A percentile compares a stretch with the other conserved stretches of the same genome.
Evolutionary conservation across 176 grass and related monocot genomes (phyloP).

Genomic region (Eleusine coracana): DNA sequence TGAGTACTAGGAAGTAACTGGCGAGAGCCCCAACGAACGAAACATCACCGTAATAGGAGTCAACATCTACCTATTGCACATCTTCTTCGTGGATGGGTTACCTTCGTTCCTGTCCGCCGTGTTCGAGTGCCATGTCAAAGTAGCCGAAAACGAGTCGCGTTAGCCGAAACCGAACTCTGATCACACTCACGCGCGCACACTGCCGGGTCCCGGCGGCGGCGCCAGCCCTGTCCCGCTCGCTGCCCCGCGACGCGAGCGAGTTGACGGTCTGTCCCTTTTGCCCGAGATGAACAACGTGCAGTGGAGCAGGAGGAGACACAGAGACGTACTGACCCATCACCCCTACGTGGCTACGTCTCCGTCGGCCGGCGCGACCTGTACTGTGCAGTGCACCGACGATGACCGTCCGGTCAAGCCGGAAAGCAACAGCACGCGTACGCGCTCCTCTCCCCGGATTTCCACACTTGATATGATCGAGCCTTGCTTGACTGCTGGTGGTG

Average conservation of each 20-base stretch:
- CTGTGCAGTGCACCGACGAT: background rate
- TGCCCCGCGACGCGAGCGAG: background rate
- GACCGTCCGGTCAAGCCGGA: background rate
- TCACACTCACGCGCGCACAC: no score
- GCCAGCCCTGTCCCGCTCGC: background rate
- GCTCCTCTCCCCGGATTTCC: background rate
- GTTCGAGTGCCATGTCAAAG: no score
- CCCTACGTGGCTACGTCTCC: background rate
- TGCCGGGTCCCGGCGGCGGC: background rate
- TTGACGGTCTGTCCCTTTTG: background rate
- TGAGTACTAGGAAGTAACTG: no score
- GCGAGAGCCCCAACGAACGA: no score
- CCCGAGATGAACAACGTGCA: background rate
- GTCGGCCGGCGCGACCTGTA: background rate
- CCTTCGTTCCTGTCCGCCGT: no score
- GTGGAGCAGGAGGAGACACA: background rate
- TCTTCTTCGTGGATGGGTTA: no score
- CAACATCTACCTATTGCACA: no score
- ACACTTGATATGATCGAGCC: background rate
- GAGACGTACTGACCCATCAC: background rate
- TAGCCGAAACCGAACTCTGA: no score
- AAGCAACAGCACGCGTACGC: background rate
- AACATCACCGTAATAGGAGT: no score
- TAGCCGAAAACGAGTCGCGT: no score
- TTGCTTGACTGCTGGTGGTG: background rate